phyloP scores from a whole-genome alignment of 2,329 filamentous ascomycete genomes.

The Pyricularia grisea region DNA sequence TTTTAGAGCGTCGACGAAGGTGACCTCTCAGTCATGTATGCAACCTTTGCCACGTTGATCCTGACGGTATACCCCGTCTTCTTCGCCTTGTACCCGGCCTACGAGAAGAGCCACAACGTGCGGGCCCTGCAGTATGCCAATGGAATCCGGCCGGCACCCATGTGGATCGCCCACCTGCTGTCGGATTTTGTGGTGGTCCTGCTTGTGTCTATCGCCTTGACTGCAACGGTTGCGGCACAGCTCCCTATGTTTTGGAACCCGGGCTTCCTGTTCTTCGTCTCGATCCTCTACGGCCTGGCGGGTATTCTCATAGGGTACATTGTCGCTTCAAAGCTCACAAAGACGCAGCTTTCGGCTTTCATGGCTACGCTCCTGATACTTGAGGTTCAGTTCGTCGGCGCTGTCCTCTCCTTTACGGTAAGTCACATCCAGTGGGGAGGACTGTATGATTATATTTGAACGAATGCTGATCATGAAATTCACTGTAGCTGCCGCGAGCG shows the following conservation, averaged over 20 bases:
- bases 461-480: no score
- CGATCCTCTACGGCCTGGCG: slow-evolving; percentile 72
- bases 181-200: slow-evolving; percentile 77
- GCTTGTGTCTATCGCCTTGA: slow-evolving; percentile 54
- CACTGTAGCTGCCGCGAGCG: not conserved
- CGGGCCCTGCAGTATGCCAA: slow-evolving; percentile 89
- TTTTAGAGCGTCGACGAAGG: not conserved
- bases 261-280: slow-evolving; percentile 72
- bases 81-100: slow-evolving; percentile 81
- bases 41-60: not conserved
- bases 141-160: slow-evolving; percentile 68
- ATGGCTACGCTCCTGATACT: slow-evolving; percentile 63
- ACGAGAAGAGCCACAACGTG: slow-evolving; percentile 70
- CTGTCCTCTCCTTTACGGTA: slow-evolving; percentile 64
- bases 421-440: slow-evolving; percentile 49
- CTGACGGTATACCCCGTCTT: slow-evolving; percentile 75
- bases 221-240: slow-evolving; percentile 57
- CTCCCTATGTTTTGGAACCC: slow-evolving; percentile 66
- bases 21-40: not conserved
- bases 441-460: no score
- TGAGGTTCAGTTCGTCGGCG: slow-evolving; percentile 55
- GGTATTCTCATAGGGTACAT: slow-evolving; percentile 71
- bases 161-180: slow-evolving; percentile 74
- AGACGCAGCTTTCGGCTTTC: slow-evolving; percentile 69
- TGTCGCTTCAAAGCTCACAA: slow-evolving; percentile 63